Evolutionary conservation across 2,329 filamentous ascomycete genomes (phyloP), one percentile per base, ranked within the genome.

Genomic region (Tolypocladium pustulatum): DNA sequence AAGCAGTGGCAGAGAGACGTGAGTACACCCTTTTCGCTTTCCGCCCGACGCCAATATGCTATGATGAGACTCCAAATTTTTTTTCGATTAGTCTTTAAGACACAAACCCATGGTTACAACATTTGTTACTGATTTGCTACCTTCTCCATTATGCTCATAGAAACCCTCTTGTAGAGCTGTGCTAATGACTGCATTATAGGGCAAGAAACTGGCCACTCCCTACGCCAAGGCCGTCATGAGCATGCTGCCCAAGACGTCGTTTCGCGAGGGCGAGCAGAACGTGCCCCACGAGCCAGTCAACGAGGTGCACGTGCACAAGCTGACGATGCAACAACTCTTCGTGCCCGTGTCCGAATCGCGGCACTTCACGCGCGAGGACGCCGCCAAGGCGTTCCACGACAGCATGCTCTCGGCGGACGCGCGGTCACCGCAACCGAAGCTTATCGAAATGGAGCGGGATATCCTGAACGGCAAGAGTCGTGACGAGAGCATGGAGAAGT

Each of bases 51-150:
- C 67, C 49, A 4, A 52, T 22, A 73, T 84, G 81, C 84, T 84
- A 74, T 84, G 82, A 85, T 85, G 82, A 74, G 67, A 83, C 70
- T 72, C 75, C 90, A 81, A 82, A 84, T 86, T 87, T 41, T 86
- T 87, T 52, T 60, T 88, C 93, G 93, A 97, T 97, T 96, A 97
- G 93, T 97, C 93, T 96, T 95, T 81, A 97, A 96, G 92, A 97
- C 92, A 86, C 74, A 78, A 60, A 58, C 72, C 85, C 80, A 86
- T 94, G 90, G 90, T 97, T 93, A 46, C 41, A 93, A 83, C 61
- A 61, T 65, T 71, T 65, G 65, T 60, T 61, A 58, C 66, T 69
- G 68, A 67, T 58, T 61, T 60, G 30, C 49, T 53, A 34, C 30
- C 10, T 36, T 4, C 49, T 34, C 49, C 30, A 4, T 36, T n/a